phyloP scores from a whole-genome alignment of 345 rosid genomes.

The Rhizophora apiculata region DNA sequence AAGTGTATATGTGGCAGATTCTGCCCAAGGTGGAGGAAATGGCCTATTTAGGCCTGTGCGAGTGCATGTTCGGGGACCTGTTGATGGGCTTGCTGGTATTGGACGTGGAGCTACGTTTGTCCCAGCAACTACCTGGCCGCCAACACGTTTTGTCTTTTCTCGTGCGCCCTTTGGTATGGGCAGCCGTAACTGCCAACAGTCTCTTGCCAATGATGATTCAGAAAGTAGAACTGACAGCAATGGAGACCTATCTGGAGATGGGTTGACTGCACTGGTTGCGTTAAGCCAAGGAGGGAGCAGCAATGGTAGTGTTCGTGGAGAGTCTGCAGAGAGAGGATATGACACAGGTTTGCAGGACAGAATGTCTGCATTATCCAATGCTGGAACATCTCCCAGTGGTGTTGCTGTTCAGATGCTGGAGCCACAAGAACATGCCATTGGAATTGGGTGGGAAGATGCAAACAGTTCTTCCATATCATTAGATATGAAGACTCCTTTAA shows the following conservation, averaged over 20 bases:
- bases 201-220: constrained; percentile 76
- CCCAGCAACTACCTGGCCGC: constrained; percentile 78
- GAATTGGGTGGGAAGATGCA: constrained; percentile 74
- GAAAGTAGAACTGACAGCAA: constrained; percentile 70
- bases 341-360: constrained; percentile 46
- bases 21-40: constrained; percentile 69
- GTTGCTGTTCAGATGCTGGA: constrained; percentile 63
- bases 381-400: constrained; percentile 46
- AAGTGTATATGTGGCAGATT: constrained; percentile 61
- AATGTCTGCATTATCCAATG: constrained; percentile 41
- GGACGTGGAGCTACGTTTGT: constrained; percentile 82
- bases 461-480: constrained; percentile 68
- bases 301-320: constrained; percentile 45
- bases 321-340: constrained; percentile 51
- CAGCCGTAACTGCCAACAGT: constrained; percentile 73
- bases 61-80: constrained; percentile 83
- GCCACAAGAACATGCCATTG: constrained; percentile 54
- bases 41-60: constrained; percentile 80
- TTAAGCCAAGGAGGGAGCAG: constrained; percentile 69
- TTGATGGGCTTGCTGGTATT: constrained; percentile 96
- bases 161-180: constrained; percentile 79
- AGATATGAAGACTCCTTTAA: constrained; percentile 87
- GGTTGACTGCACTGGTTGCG: constrained; percentile 87
- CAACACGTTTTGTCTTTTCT: constrained; percentile 88
- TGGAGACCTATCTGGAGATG: constrained; percentile 79